Percentiles rank a stretch among this genome's conserved stretches.
phyloP scores from a whole-genome alignment of 2,329 filamentous ascomycete genomes.

The Diplodia intermedia region DNA sequence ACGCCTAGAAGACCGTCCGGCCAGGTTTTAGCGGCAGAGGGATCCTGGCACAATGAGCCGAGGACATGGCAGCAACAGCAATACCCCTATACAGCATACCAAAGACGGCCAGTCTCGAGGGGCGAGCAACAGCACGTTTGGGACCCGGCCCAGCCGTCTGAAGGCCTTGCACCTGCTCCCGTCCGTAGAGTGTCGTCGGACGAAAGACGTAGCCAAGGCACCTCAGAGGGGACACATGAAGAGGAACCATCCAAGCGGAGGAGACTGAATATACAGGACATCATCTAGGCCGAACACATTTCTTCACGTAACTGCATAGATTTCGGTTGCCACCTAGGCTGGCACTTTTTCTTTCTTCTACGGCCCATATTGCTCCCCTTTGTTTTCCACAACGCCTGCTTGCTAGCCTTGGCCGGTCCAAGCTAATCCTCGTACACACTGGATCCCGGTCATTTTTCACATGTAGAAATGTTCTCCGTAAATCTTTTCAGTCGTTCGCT shows the following conservation, averaged over 20 bases:
- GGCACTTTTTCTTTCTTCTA: conserved; percentile 4
- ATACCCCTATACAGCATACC: conserved; percentile 3
- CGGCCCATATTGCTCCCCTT: neutral
- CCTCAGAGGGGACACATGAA: conserved; percentile 9
- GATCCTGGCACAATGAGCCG: conserved; percentile 14
- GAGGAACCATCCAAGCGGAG: conserved; percentile 34
- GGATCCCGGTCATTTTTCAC: neutral
- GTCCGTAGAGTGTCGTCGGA: conserved; percentile 16
- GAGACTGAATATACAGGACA: conserved; percentile 34
- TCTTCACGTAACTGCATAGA: conserved; percentile 4
- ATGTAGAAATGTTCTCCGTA: conserved; percentile 17
- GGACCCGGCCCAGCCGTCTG: neutral
- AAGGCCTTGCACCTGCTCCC: neutral
- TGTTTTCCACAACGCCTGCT: neutral
- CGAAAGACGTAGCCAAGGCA: conserved; percentile 15
- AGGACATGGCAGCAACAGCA: conserved; percentile 14
- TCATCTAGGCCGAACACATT: conserved; percentile 1
- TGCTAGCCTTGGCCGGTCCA: conserved; percentile 19
- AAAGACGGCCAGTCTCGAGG: neutral
- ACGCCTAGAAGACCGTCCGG: conserved; percentile 3
- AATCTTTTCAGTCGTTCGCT: neutral
- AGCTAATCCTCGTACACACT: neutral
- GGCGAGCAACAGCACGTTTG: conserved; percentile 5
- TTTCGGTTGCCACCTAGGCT: conserved; percentile 5
- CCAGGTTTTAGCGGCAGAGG: conserved; percentile 2